phyloP scores from a whole-genome alignment of 2,329 filamentous ascomycete species.

The Zelopaecilomyces penicillatus region DNA sequence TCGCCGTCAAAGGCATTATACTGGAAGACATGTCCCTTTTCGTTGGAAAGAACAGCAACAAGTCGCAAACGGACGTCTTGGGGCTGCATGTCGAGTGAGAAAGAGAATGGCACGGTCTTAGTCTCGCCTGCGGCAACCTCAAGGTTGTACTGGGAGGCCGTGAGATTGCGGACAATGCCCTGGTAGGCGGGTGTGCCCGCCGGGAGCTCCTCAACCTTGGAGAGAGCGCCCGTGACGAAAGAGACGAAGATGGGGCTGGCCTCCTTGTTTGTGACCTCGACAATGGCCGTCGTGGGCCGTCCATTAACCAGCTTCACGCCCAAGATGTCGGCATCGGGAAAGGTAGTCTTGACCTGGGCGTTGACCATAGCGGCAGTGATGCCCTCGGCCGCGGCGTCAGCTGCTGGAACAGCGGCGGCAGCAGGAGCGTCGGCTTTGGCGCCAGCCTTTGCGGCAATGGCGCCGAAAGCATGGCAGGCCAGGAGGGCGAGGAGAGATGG shows the following conservation, averaged over 20 bases:
- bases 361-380: slow-evolving; percentile 33
- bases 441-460: slow-evolving; percentile 38
- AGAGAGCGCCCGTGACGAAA: slow-evolving; percentile 69
- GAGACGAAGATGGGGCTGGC: slow-evolving; percentile 63
- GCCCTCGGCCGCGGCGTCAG: slow-evolving; percentile 4
- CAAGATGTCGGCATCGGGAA: slow-evolving; percentile 71
- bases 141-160: slow-evolving; percentile 63
- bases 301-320: slow-evolving; percentile 95
- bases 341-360: slow-evolving; percentile 55
- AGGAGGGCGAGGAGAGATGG: slow-evolving; percentile 64
- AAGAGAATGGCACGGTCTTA: slow-evolving; percentile 71
- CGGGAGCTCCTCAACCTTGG: slow-evolving; percentile 45
- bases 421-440: slow-evolving; percentile 2
- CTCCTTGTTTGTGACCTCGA: slow-evolving; percentile 83
- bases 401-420: slow-evolving; percentile 3
- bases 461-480: slow-evolving; percentile 59
- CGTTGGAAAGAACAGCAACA: slow-evolving; percentile 62
- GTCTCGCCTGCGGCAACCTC: slow-evolving; percentile 68
- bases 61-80: slow-evolving; percentile 78
- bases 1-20: slow-evolving; percentile 72
- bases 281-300: slow-evolving; percentile 69
- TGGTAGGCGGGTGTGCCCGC: slow-evolving; percentile 34
- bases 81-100: slow-evolving; percentile 85
- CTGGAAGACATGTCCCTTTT: slow-evolving; percentile 63
- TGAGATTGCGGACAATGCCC: slow-evolving; percentile 75